These are phyloP conservation scores for Exsudoporus floridanus DNA, from an alignment of 1,284 basidiomycete genomes.

Conservation along the genomic window DNA sequence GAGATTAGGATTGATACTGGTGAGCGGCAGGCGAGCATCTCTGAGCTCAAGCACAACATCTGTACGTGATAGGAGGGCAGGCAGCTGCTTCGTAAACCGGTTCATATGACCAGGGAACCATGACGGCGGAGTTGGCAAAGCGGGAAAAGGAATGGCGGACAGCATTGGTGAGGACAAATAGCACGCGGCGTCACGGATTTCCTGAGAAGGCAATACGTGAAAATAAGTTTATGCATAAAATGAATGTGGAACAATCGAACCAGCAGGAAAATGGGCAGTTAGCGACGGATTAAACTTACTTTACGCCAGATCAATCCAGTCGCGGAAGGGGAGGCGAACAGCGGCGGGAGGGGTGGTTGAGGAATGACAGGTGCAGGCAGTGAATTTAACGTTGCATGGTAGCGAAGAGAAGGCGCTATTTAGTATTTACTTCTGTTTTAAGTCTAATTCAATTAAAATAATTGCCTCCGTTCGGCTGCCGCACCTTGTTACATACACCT, in stretches of 20 bases:
- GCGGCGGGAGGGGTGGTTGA: neutral
- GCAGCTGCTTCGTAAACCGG: conserved; percentile 78
- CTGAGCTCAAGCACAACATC: conserved; percentile 94
- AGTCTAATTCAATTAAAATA: conserved; percentile 19
- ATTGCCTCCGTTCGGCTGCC: conserved; percentile 15
- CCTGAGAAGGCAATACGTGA: conserved; percentile 15
- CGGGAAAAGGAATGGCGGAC: conserved; percentile 50
- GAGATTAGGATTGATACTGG: conserved; percentile 88
- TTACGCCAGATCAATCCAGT: neutral
- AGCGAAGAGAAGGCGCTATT: neutral
- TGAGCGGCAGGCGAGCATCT: conserved; percentile 90
- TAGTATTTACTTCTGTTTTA: conserved; percentile 30
- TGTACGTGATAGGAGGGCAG: conserved; percentile 74
- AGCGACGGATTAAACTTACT: neutral
- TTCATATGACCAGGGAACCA: conserved; percentile 99
- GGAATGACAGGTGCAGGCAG: neutral
- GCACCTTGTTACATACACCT: neutral
- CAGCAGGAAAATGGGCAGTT: neutral
- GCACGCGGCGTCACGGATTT: conserved; percentile 1
- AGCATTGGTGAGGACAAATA: conserved; percentile 35
- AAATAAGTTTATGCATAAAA: conserved; percentile 11
- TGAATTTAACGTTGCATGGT: neutral
- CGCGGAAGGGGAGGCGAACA: neutral
- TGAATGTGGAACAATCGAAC: conserved; percentile 8
- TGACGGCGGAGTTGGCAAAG: conserved; percentile 76